Evolutionary conservation across 345 rosid species (phyloP).

Genomic region (Kernera saxatilis): DNA sequence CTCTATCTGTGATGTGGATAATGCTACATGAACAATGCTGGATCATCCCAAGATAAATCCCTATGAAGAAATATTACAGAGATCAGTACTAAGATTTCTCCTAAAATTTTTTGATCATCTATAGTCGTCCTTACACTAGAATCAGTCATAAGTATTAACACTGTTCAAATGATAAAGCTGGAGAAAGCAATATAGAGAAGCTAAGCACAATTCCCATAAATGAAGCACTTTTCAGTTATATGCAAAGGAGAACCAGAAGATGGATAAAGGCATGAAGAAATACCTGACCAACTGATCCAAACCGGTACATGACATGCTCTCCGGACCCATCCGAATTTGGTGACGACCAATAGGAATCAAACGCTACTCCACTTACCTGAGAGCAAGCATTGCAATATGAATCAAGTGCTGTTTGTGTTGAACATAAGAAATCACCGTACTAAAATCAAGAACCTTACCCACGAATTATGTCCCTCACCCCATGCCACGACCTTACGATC

Average conservation of each 20-base stretch:
- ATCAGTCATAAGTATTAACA: background rate
- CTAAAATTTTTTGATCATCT: background rate
- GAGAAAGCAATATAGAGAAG: background rate
- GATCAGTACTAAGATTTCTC: background rate
- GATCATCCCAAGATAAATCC: background rate
- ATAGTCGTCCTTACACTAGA: background rate
- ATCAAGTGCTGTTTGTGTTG: background rate
- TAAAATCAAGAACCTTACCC: constrained; percentile 55
- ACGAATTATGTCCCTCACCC: constrained; percentile 99
- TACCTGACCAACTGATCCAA: constrained; percentile 99
- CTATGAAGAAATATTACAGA: background rate
- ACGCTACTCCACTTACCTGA: constrained; percentile 99
- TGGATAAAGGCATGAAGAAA: background rate
- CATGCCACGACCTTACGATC: constrained; percentile 98
- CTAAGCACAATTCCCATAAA: background rate
- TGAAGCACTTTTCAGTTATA: background rate
- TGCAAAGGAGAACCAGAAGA: background rate
- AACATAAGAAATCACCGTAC: background rate
- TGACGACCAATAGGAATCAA: constrained; percentile 92
- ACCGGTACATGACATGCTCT: constrained; percentile 86
- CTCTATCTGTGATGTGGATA: background rate
- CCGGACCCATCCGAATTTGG: constrained; percentile 82
- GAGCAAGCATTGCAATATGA: constrained; percentile 28
- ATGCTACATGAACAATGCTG: background rate
- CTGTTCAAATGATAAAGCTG: background rate